A percentile compares a stretch with the other conserved stretches of the same genome.
Evolutionary conservation across 345 rosid species (phyloP).

Genomic region (Psidium guajava): DNA sequence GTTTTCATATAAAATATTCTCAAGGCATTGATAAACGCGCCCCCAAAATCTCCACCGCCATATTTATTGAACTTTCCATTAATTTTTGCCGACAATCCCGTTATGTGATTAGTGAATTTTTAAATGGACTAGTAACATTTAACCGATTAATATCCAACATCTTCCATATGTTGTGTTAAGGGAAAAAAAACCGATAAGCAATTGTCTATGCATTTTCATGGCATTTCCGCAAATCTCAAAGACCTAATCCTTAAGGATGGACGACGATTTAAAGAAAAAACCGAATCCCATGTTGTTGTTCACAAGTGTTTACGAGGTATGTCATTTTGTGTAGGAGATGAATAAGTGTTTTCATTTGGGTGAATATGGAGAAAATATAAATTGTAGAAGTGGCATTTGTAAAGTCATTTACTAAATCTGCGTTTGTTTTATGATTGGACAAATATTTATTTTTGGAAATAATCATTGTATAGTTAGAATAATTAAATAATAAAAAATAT

Average conservation of each 20-base stretch:
- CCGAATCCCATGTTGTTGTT: neutral
- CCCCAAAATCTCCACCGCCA: neutral
- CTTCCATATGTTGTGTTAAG: neutral
- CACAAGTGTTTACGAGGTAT: neutral
- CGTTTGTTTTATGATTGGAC: too few species aligned
- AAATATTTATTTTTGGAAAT: too few species aligned
- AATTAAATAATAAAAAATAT: too few species aligned
- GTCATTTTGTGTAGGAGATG: neutral
- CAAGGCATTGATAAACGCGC: neutral
- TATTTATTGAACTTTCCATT: neutral
- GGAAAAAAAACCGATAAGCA: neutral
- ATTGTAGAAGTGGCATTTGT: neutral
- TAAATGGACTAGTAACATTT: rapidly evolving
- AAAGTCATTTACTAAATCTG: too few species aligned
- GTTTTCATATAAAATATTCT: neutral
- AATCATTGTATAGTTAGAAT: too few species aligned
- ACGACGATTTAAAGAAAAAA: neutral
- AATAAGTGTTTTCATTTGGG: neutral
- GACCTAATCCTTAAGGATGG: neutral
- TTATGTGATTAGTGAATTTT: neutral
- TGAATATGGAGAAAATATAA: neutral
- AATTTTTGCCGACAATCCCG: neutral
- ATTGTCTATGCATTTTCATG: neutral
- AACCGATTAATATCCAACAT: neutral
- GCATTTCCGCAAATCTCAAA: neutral